Evolutionary conservation across 2,329 filamentous ascomycete species (phyloP), one percentile per base, ranked within the genome.

Genomic region (Colletotrichum truncatum): DNA sequence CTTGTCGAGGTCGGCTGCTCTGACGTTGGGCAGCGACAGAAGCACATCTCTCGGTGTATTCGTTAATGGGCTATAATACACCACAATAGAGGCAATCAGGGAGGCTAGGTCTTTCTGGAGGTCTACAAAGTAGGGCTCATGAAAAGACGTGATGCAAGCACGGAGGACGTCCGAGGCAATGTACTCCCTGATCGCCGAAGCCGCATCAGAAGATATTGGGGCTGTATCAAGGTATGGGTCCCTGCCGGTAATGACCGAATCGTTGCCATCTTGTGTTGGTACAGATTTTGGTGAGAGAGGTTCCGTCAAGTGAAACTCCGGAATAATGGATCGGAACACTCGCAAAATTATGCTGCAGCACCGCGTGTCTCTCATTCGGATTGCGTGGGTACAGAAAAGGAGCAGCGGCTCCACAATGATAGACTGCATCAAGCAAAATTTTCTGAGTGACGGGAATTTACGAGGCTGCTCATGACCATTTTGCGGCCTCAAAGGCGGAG

Each of bases 81-180:
- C 86, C 71, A 97, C 84, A 67, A 98, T 96, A 4, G 90, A 87
- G 0, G 94, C 94, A 67, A 99, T 97, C 36, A 98, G 84, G 21
- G 90, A 87, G 1, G 94, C 95, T 21, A 99, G 85, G 54, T 99
- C 94, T 75, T 94, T 95, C 73, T 99, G 96, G 67, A 97, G 88
- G 70, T 99, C 96, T 32, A 98, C 94, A 77, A 98, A 99, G 77
- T 98, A 98, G 0, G 93, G 91, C 70, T 99, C 96, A 78, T 98
- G 93, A 53, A 99, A 88, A 2, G 93, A 97, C 2, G 91, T 93
- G 75, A 98, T 93, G 73, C 92, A 95, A 0, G 94, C 93, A 80
- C 94, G 93, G 52, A 99, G 86, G 3, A 98, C 93, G 70, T 97
- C 92, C 5, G 89, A 89, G 55, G 90, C 93, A 73, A 98, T 94